Evolutionary conservation across 1,284 basidiomycete species (phyloP), one percentile per base, ranked within the genome.

Genomic region (Vanrija sp.): DNA sequence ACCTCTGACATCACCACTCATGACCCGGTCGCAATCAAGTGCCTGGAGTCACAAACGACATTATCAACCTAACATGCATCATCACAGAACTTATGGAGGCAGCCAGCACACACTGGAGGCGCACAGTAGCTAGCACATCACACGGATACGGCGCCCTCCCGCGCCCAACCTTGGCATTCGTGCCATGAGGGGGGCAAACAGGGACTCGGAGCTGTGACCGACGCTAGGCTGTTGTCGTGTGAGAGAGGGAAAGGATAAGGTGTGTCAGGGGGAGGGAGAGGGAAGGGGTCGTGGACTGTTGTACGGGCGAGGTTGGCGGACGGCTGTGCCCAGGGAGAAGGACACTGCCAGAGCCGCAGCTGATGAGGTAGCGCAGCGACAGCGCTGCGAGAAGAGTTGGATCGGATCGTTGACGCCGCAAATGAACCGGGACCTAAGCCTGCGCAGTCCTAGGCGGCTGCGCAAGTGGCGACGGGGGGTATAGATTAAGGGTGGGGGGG

Each of bases 121-220:
- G 31, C 31, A 14, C 31, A 31, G 9, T 19, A 18, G 38, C 38
- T 39, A 39, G n/a, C 19, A 20, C 38, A 20, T 39, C 38, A 20
- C 19, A 39, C 16, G 23, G 38, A 22, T 41, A 6, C 53, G 68
- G 63, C 64, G 68, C 68, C 68, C 68, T 71, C 66, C 63, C 65
- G 66, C 63, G 63, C 64, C 62, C 66, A 67, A 65, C 57, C 65
- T 60, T 56, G 47, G 31, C 31, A 31, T 31, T 45, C 19, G 53
- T 4, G 45, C 49, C 38, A 45, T 53, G 49, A 60, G 63, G 50
- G 61, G 65, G 57, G 62, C 63, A 60, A 50, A 66, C 62, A 63
- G 61, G 64, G 67, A 67, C 51, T 50, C 39, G 55, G 49, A 50
- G 57, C 50, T 49, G 54, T 51, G 54, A 46, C 43, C 53, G 54